phyloP scores from a whole-genome alignment of 2,329 filamentous ascomycete genomes.

The Talaromyces sp. region DNA sequence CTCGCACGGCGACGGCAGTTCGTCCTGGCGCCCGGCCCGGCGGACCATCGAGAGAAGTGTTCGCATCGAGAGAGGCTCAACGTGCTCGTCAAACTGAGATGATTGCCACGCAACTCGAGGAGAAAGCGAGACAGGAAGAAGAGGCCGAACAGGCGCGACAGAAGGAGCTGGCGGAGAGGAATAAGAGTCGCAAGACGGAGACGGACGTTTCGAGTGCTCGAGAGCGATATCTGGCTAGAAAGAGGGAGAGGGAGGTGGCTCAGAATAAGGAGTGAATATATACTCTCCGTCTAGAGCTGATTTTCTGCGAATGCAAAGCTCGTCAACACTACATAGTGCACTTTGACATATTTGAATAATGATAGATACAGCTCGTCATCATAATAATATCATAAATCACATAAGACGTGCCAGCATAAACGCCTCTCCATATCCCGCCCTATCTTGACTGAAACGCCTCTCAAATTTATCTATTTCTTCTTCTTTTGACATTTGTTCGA shows the following conservation, averaged over 20 bases:
- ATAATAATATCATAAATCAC: slow-evolving; percentile 15
- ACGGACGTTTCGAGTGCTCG: slow-evolving; percentile 57
- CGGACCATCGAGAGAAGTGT: slow-evolving; percentile 28
- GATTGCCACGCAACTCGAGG: slow-evolving; percentile 58
- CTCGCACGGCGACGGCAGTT: slow-evolving; percentile 20
- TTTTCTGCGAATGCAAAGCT: not conserved
- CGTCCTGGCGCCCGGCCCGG: slow-evolving; percentile 20
- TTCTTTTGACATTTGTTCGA: not conserved
- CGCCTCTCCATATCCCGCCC: not conserved
- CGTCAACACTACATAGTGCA: not conserved
- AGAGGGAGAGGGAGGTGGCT: slow-evolving; percentile 47
- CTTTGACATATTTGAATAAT: not conserved
- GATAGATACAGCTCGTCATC: not conserved
- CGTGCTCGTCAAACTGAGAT: slow-evolving; percentile 57
- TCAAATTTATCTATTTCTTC: slow-evolving; percentile 10
- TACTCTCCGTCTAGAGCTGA: too few relatives aligned
- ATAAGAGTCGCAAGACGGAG: slow-evolving; percentile 57
- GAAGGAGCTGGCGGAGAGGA: slow-evolving; percentile 52
- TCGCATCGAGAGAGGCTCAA: slow-evolving; percentile 42
- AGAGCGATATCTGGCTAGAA: slow-evolving; percentile 59
- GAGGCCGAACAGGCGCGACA: slow-evolving; percentile 56
- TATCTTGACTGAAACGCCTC: slow-evolving; percentile 1
- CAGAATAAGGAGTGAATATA: slow-evolving; percentile 1
- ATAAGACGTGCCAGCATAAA: slow-evolving; percentile 1
- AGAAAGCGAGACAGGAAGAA: slow-evolving; percentile 51